Evolutionary conservation across 164 flowering plant genomes (phyloP), one percentile per base, ranked within the genome.

Genomic region (Protea cynaroides): DNA sequence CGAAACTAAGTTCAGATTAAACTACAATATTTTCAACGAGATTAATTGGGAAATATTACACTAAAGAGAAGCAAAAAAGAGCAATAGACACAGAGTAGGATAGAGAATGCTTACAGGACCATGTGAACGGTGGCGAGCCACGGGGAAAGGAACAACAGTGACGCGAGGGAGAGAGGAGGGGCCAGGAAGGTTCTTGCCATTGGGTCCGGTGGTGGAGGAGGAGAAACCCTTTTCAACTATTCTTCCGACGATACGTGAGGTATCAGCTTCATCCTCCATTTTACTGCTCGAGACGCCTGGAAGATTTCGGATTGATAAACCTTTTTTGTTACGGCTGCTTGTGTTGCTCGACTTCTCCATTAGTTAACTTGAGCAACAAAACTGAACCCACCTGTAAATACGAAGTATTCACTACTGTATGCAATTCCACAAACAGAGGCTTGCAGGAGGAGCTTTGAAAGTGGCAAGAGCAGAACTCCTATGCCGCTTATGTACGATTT

Each of bases 51-150:
- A 29, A 29, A 29, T 29, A 2, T 29, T 29, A 15, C 3, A 44
- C 49, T 1, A 44, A 49, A 49, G 7, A 15, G 17, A 49, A 49
- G 1, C 0, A 49, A 49, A n/a, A 3, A 1, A 23, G 8, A 43
- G 52, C 7, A 29, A 23, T 36, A 36, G 8, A 40, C 8, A 40
- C 13, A 40, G 0, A 12, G 46, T 0, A 40, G 14, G 14, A 55
- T 8, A 43, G 23, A 59, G 71, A 21, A 61, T 11, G 51, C 82
- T 77, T 79, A 94, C 99, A 3, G 97, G 97, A 43, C 96, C 94
- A 51, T 89, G 93, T 52, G 97, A 84, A 64, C 99, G 96, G 71
- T 90, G 99, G 37, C 99, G 97, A 62, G 99, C 97, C 12, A 87
- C 83, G 2, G 99, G 99, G 66, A 95, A 95, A 64, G 99, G 92